These are phyloP conservation scores for Grifola frondosa DNA, from an alignment of 1,284 basidiomycete genomes.

Conservation along the genomic window DNA sequence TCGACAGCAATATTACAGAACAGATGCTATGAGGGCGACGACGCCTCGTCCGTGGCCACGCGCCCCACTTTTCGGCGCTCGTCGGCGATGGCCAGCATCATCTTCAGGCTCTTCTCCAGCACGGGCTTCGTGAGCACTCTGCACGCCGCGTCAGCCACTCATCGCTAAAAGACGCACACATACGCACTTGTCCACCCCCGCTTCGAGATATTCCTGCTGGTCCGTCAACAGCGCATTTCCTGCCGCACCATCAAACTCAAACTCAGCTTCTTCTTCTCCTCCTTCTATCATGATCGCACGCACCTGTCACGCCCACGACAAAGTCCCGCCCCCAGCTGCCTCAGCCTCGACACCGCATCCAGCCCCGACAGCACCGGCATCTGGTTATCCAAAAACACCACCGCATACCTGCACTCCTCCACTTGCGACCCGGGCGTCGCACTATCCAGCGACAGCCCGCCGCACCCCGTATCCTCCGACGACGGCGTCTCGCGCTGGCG, in stretches of 20 bases:
- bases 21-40: too few relatives aligned
- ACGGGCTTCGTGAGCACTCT: conserved; percentile 40
- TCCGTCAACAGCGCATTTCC: conserved; percentile 69
- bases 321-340: conserved; percentile 68
- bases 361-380: conserved; percentile 84
- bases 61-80: conserved; percentile 30
- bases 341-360: conserved; percentile 64
- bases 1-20: too few relatives aligned
- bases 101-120: conserved; percentile 36
- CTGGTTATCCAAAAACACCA: conserved; percentile 86
- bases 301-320: conserved; percentile 76
- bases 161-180: neutral
- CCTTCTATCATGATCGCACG: conserved; percentile 26
- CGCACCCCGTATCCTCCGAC: conserved; percentile 30
- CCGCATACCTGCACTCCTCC: conserved; percentile 50
- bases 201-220: conserved; percentile 73
- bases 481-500: conserved; percentile 29
- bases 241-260: conserved; percentile 21
- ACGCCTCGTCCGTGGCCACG: too few relatives aligned
- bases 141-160: conserved; percentile 27
- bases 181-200: conserved; percentile 74
- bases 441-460: conserved; percentile 22
- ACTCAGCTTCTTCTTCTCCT: neutral
- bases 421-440: conserved; percentile 4
- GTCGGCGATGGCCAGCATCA: conserved; percentile 34